Conservation (phyloP, 108 stramenopile species). For the Nitzschia sp. region DNA sequence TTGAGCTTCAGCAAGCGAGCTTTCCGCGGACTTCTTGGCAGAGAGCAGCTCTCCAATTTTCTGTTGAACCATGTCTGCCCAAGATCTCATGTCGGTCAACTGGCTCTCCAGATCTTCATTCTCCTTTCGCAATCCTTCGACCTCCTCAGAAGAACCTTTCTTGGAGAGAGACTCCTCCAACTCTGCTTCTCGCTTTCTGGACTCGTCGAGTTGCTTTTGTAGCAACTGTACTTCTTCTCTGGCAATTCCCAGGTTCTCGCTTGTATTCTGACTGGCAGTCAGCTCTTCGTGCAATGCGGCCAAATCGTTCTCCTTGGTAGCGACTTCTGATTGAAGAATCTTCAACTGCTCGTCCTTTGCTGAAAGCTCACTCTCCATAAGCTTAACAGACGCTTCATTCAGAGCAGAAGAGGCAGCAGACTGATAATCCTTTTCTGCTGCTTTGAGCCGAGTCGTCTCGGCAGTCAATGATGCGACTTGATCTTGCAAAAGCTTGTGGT, state of each 20-base stretch:
- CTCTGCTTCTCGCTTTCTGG: neutral
- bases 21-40: conserved; percentile 23
- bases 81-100: conserved; percentile 53
- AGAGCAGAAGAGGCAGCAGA: neutral
- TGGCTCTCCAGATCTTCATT: conserved; percentile 41
- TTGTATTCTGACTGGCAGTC: conserved; percentile 19
- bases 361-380: conserved; percentile 6
- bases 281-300: conserved; percentile 32
- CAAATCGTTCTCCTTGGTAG: conserved; percentile 12
- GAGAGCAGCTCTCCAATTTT: conserved; percentile 53
- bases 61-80: conserved; percentile 53
- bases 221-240: conserved; percentile 30
- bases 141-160: conserved; percentile 14
- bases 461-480: conserved; percentile 40
- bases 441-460: conserved; percentile 32
- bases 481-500: conserved; percentile 48
- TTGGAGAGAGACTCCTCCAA: conserved; percentile 17
- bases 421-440: conserved; percentile 9
- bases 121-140: conserved; percentile 5
- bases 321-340: conserved; percentile 4
- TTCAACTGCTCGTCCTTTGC: conserved; percentile 11
- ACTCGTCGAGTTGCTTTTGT: conserved; percentile 22
- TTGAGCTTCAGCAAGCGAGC: conserved; percentile 2
- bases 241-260: conserved; percentile 24
- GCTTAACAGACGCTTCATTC: conserved; percentile 1